These are phyloP conservation scores for Lathyrus tuberosus DNA, from an alignment of 306 rosid genomes.

Conservation along the genomic window DNA sequence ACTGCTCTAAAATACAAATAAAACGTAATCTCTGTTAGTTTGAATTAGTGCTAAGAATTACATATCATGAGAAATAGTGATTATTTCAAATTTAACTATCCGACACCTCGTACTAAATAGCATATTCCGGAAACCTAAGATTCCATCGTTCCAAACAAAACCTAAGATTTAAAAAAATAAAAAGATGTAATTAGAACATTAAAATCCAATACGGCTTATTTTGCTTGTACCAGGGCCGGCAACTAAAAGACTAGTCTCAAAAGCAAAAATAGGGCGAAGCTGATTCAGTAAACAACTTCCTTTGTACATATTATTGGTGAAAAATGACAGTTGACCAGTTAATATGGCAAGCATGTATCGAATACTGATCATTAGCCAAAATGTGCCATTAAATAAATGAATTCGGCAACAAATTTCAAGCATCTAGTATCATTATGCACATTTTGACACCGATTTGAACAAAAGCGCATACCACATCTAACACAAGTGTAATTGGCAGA, in stretches of 20 bases:
- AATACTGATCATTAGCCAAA: constrained; percentile 19
- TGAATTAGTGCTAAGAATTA: no score
- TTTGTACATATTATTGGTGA: constrained; percentile 4
- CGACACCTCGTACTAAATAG: no score
- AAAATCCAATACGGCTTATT: constrained; percentile 29
- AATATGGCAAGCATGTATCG: not conserved
- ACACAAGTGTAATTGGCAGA: constrained; percentile 79
- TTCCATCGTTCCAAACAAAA: no score
- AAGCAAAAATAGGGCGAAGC: not conserved
- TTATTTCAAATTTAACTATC: no score
- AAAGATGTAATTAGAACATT: not conserved
- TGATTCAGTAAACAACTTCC: constrained; percentile 14
- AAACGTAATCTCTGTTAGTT: no score
- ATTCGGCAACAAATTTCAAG: constrained; percentile 88
- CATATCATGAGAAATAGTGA: no score
- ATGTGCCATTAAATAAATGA: no score
- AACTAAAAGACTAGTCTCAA: constrained; percentile 21
- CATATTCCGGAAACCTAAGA: no score
- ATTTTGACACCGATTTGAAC: constrained; percentile 82
- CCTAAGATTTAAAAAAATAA: no score
- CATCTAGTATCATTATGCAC: constrained; percentile 98
- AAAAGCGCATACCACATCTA: constrained; percentile 89
- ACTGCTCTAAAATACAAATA: no score
- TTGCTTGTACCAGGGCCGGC: not conserved
- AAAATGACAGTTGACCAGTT: not conserved